Evolutionary conservation across 768 basidiomycete species (phyloP).

Genomic region (Imleria badia): DNA sequence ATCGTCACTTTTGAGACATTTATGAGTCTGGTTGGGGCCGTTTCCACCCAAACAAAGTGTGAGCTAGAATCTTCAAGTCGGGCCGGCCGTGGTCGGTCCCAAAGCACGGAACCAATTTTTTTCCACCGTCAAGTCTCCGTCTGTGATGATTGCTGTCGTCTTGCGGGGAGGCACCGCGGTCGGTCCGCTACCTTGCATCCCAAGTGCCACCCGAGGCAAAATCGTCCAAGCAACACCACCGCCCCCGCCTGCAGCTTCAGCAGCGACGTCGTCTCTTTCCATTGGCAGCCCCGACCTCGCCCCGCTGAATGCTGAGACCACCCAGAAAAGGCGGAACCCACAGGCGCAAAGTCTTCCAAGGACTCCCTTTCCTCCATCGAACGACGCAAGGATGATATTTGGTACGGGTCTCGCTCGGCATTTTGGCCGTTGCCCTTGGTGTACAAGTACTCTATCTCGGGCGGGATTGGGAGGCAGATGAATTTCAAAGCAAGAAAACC

Average conservation of each 20-base stretch:
- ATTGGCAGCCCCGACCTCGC: constrained; percentile 61
- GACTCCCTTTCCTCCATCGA: constrained; percentile 80
- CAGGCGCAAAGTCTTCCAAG: constrained; percentile 77
- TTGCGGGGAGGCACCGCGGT: constrained; percentile 21
- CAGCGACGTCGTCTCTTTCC: constrained; percentile 22
- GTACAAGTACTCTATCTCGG: constrained; percentile 66
- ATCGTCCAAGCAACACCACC: constrained; percentile 2
- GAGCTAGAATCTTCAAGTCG: no score
- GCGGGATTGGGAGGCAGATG: constrained; percentile 73
- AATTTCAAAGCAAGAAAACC: constrained; percentile 61
- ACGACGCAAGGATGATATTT: constrained; percentile 57
- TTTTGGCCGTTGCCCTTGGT: constrained; percentile 56
- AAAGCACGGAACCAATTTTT: no score
- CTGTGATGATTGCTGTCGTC: constrained; percentile 24
- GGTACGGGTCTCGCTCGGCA: constrained; percentile 51
- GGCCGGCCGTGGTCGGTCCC: no score
- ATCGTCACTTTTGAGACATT: no score
- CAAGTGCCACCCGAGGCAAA: constrained; percentile 16
- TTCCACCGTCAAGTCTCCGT: no score
- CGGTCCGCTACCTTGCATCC: constrained; percentile 25
- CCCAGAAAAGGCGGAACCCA: constrained; percentile 47
- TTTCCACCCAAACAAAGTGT: no score
- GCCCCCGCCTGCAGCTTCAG: constrained; percentile 2
- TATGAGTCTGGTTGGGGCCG: no score
- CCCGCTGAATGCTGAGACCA: constrained; percentile 44